Evolutionary conservation across 495 filamentous ascomycete species (phyloP), one percentile per base, ranked within the genome.

Genomic region (Aspergillus asperescens): DNA sequence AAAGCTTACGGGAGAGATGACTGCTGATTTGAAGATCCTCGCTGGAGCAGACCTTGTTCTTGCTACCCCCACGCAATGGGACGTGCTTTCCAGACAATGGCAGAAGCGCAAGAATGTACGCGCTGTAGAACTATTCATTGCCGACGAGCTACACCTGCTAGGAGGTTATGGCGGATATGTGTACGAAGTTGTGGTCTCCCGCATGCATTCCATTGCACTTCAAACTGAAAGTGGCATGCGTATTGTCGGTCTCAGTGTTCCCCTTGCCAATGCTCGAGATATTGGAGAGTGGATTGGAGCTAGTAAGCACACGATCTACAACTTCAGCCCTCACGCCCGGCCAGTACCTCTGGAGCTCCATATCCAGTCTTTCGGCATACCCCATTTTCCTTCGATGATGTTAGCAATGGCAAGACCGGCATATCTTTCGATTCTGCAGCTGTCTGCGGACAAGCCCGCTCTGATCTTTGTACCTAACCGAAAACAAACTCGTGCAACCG

Each of bases 221-320:
- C 92, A 97, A 61, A 85, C 86, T 1, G 86, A 95, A 63, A 84
- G 84, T 29, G 76, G 85, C 20, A 81, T 97, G 79, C 85, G 93
- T 24, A 89, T 97, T 31, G 74, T 97, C 50, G 93, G 90, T 7
- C 72, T 99, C 48, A 94, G 89, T 66, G 94, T 95, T 35, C 91
- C 92, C 15, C 78, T 99, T 22, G 85, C 93, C 10, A 97, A 96
- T 66, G 73, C 93, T 32, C 83, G 91, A 35, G 93, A 97, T 63
- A 81, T 97, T 53, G 91, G 94, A 38, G 94, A 97, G 69, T 99
- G 93, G 93, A 95, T 97, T 58, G 94, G 94, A 51, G 94, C 93
- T n/a, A 92, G 83, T 53, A 97, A 95, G 74, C 94, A 99, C 64
- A 95, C 89, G 28, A 94, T 95, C 51, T 97, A 87, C 77, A 99